These are phyloP conservation scores for Xylogone sp. DNA, from an alignment of 2,329 filamentous ascomycete species.

Conservation along the genomic window DNA sequence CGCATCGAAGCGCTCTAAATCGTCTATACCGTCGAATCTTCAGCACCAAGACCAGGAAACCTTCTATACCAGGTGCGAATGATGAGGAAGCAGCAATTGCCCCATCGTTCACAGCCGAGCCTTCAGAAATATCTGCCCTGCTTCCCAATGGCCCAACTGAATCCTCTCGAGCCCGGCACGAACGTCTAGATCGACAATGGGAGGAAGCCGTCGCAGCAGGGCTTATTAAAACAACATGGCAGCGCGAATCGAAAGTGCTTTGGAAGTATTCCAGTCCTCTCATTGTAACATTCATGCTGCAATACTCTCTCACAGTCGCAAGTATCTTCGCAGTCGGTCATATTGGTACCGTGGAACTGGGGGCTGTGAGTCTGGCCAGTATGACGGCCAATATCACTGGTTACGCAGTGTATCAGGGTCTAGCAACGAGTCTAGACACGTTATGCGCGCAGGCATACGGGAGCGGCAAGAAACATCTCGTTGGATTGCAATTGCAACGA, in stretches of 20 bases:
- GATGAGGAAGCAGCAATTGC: conserved; percentile 35
- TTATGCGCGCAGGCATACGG: conserved; percentile 93
- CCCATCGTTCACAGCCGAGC: conserved; percentile 18
- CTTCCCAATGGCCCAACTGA: conserved; percentile 34
- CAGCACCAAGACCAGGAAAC: conserved; percentile 48
- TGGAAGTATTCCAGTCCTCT: conserved; percentile 66
- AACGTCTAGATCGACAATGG: conserved; percentile 71
- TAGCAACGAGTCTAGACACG: conserved; percentile 87
- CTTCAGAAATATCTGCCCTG: conserved; percentile 36
- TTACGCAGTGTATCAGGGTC: conserved; percentile 74
- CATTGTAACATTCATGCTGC: conserved; percentile 70
- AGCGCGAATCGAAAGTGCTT: conserved; percentile 81
- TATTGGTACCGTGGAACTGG: conserved; percentile 67
- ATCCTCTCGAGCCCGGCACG: conserved; percentile 45
- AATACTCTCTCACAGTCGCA: conserved; percentile 81
- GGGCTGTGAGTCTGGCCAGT: conserved; percentile 63
- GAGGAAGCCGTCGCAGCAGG: conserved; percentile 79
- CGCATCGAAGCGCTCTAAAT: conserved; percentile 31
- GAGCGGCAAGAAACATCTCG: conserved; percentile 82
- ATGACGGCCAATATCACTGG: conserved; percentile 81
- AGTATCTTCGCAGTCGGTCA: conserved; percentile 76
- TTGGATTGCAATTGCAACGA: conserved; percentile 77
- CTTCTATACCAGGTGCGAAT: conserved; percentile 24
- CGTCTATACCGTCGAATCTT: conserved; percentile 41
- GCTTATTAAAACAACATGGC: conserved; percentile 85